A percentile compares a stretch with the other conserved stretches of the same genome.
phyloP scores from a whole-genome alignment of 176 grass and related monocot genomes.

The Phoenix dactylifera region DNA sequence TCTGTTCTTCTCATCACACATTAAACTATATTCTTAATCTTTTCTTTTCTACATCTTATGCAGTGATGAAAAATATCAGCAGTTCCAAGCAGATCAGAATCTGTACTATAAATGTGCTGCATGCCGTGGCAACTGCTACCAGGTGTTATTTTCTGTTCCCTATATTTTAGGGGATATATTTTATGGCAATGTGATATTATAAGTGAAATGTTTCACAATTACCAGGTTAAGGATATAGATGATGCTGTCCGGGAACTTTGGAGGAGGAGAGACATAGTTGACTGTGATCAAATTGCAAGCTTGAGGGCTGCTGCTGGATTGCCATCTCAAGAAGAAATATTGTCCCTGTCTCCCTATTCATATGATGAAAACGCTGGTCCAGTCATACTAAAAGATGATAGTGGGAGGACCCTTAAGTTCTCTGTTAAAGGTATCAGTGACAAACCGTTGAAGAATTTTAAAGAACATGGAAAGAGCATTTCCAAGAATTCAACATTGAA shows the following conservation, averaged over 20 bases:
- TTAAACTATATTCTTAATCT: background rate
- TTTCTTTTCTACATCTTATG: constrained; percentile 19
- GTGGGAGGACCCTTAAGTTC: constrained; percentile 63
- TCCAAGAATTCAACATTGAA: constrained; percentile 44
- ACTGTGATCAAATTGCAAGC: constrained; percentile 64
- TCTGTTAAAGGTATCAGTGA: constrained; percentile 78
- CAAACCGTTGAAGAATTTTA: constrained; percentile 38
- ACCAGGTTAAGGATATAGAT: constrained; percentile 79
- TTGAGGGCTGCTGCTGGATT: constrained; percentile 72
- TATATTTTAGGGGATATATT: constrained; percentile 8
- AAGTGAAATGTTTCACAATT: constrained; percentile 4
- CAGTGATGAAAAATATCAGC: constrained; percentile 95
- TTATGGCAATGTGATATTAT: no score
- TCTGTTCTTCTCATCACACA: no score
- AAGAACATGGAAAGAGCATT: constrained; percentile 39
- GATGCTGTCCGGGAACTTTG: constrained; percentile 95
- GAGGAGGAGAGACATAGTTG: constrained; percentile 70
- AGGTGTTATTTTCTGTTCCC: constrained; percentile 46
- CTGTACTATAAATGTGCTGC: constrained; percentile 77
- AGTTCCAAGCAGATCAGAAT: constrained; percentile 87
- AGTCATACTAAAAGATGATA: constrained; percentile 64
- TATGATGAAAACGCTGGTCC: constrained; percentile 53
- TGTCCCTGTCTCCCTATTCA: constrained; percentile 41
- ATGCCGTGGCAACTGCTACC: constrained; percentile 90
- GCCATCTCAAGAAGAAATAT: constrained; percentile 52